Base-by-base conservation (phyloP, 768 basidiomycete species). In the Suillus occidentalis region DNA sequence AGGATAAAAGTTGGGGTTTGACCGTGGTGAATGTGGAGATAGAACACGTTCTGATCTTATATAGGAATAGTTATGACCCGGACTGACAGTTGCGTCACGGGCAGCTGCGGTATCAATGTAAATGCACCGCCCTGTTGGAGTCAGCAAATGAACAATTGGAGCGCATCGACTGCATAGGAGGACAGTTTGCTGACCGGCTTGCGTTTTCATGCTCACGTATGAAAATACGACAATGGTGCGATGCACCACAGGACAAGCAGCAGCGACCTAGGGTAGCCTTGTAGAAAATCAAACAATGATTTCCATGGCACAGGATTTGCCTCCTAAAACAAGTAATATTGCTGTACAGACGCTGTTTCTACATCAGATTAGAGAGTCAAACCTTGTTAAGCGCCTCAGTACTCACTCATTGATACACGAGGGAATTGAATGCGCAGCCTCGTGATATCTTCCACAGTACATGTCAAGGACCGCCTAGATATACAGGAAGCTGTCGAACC, bases 11-110 rank as follows among this genome's bases (percentile, higher is more conserved):
- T 52, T 10, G 8, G 22, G 22, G 9, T 20, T 37, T n/a, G 50
- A 28, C n/a, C 12, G 50, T 28, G 52, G 14, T 34, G 18, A 25
- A 18, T 39, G 37, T 40, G 58, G 40, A 42, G 40, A 59, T 18
- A n/a, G 25, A 31, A 59, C 37, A 59, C 25, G 37, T 42, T 59
- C 10, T 42, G 40, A 59, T 59, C 53, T 55, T 55, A 55, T 55
- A 36, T 20, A 12, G 20, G 31, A 12, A 6, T n/a, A 18, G 8
- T 55, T 55, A 55, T 55, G 53, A 34, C 53, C 18, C 53, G 31
- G 31, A n/a, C 34, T 36, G 20, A 9, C 31, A 34, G 49, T 36
- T 55, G 34, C 53, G 53, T 55, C 53, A 55, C 36, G 2, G 14
- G 28, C 8, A 18, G 18, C 52, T 53, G 53, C 53, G 53, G 20